phyloP scores from a whole-genome alignment of 108 stramenopile genomes.

The Cyclotella kingstonii region DNA sequence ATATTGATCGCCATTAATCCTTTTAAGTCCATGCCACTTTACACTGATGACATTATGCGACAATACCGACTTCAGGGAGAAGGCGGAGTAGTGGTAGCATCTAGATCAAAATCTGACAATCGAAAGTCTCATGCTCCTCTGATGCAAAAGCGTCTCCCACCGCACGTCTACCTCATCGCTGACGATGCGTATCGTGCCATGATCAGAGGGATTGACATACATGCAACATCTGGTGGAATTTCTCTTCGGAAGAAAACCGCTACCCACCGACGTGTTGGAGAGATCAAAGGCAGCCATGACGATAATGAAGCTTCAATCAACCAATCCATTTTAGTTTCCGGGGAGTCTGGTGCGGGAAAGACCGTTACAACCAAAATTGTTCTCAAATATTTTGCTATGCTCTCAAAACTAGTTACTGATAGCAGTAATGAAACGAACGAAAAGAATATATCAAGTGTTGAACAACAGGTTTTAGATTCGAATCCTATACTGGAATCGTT shows the following conservation, averaged over 20 bases:
- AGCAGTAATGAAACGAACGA: not conserved
- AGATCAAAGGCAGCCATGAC: constrained; percentile 14
- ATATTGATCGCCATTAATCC: constrained; percentile 74
- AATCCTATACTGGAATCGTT: constrained; percentile 90
- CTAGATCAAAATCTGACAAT: not conserved
- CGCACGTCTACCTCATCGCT: constrained; percentile 80
- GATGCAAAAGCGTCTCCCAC: constrained; percentile 39
- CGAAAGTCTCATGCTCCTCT: constrained; percentile 10
- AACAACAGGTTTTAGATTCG: constrained; percentile 74
- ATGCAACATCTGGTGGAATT: not conserved
- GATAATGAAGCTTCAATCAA: constrained; percentile 38
- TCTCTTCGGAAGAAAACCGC: constrained; percentile 12
- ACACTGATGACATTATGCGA: constrained; percentile 38
- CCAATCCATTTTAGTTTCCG: constrained; percentile 51
- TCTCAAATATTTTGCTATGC: constrained; percentile 55
- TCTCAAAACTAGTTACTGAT: constrained; percentile 18
- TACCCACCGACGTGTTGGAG: not conserved
- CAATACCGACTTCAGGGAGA: constrained; percentile 33
- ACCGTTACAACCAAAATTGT: constrained; percentile 60
- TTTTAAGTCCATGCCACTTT: constrained; percentile 51
- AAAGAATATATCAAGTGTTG: constrained; percentile 23
- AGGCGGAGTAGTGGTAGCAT: not conserved
- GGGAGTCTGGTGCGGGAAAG: constrained; percentile 65
- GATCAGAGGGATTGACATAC: constrained; percentile 52
- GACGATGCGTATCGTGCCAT: constrained; percentile 79